phyloP scores from a whole-genome alignment of 2,329 filamentous ascomycete species.

The Tolypocladium endophyticum region DNA sequence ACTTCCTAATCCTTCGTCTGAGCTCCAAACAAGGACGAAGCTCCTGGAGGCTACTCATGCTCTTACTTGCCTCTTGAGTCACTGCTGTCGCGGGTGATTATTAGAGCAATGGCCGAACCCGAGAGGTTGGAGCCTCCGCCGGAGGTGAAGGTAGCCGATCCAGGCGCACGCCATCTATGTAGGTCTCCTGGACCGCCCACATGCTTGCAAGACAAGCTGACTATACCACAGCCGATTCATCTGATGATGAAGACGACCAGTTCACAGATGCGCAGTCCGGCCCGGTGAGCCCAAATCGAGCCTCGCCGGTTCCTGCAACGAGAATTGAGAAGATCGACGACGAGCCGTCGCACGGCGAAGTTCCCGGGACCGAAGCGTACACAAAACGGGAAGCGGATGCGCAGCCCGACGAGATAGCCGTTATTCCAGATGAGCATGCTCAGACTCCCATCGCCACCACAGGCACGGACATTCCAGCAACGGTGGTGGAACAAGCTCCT shows the following conservation, averaged over 20 bases:
- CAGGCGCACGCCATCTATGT: conserved; percentile 53
- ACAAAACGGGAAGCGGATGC: conserved; percentile 45
- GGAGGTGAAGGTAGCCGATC: conserved; percentile 31
- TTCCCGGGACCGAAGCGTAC: conserved; percentile 50
- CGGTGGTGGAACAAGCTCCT: conserved; percentile 41
- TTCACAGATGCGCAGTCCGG: conserved; percentile 56
- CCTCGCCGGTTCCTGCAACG: conserved; percentile 46
- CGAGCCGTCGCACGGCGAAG: conserved; percentile 42
- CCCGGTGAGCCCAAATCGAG: conserved; percentile 28
- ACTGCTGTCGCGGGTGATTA: background rate
- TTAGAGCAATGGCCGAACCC: conserved; percentile 16
- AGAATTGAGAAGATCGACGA: conserved; percentile 49
- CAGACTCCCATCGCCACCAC: conserved; percentile 11
- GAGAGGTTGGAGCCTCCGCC: conserved; percentile 21
- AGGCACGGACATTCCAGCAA: conserved; percentile 21
- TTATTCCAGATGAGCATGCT: conserved; percentile 22
- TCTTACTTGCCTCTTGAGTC: too few relatives aligned
- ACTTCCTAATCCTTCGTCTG: background rate
- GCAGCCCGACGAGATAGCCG: conserved; percentile 48
- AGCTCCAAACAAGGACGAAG: background rate
- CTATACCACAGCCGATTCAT: conserved; percentile 30
- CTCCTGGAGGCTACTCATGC: background rate
- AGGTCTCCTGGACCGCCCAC: conserved; percentile 5
- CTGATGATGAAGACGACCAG: conserved; percentile 55
- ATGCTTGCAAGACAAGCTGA: conserved; percentile 11